These are phyloP conservation scores for Leptomonas pyrrhocoris DNA, from an alignment of 208 protist species.

Conservation along the genomic window DNA sequence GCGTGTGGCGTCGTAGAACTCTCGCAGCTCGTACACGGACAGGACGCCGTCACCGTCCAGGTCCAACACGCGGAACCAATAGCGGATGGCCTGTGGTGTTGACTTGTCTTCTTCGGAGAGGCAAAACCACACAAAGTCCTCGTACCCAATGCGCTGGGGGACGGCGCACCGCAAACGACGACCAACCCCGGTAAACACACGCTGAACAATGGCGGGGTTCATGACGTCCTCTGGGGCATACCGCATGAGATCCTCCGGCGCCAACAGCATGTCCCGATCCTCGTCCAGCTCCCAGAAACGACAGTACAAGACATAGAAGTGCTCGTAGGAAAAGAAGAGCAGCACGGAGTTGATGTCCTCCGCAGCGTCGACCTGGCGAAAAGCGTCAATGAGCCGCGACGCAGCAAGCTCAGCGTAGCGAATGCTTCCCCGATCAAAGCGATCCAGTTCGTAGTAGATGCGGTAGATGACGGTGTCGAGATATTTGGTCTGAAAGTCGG, in stretches of 20 bases:
- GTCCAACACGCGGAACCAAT: slow-evolving; percentile 96
- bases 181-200: slow-evolving; percentile 74
- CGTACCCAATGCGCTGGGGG: slow-evolving; percentile 84
- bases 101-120: slow-evolving; percentile 97
- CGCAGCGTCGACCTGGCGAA: slow-evolving; percentile 82
- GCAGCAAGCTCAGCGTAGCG: slow-evolving; percentile 74
- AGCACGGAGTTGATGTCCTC: slow-evolving; percentile 92
- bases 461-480: slow-evolving; percentile 95
- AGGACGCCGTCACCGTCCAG: slow-evolving; percentile 95
- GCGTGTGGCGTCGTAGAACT: slow-evolving; percentile 91
- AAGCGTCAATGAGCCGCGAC: slow-evolving; percentile 77
- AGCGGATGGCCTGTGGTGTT: slow-evolving; percentile 86
- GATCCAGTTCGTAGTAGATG: slow-evolving; percentile 96
- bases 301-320: slow-evolving; percentile 99
- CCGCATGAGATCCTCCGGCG: slow-evolving; percentile 80
- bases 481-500: slow-evolving; percentile 95
- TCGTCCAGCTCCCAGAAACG: slow-evolving; percentile 98
- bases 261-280: slow-evolving; percentile 94
- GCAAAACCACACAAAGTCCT: slow-evolving; percentile 97
- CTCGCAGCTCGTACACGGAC: slow-evolving; percentile 92
- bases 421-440: slow-evolving; percentile 79
- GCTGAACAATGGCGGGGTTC: slow-evolving; percentile 81
- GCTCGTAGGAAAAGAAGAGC: slow-evolving; percentile 98
- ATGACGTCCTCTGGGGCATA: slow-evolving; percentile 86
- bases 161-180: slow-evolving; percentile 43